Evolutionary conservation across 805 yeast genomes (phyloP).

Genomic region (Pichia paraexigua): DNA sequence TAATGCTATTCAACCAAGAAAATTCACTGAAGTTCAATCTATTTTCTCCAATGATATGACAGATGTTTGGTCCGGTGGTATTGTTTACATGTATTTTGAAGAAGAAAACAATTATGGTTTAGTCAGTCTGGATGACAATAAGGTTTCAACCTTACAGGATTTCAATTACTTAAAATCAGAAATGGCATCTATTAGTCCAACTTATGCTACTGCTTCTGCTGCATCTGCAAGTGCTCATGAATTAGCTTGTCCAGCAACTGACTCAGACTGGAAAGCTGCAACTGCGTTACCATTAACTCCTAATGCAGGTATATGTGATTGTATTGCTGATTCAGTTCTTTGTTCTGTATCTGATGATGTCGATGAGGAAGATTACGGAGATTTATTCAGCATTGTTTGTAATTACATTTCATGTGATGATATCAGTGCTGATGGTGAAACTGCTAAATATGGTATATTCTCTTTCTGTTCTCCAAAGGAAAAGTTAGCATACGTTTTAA

Average conservation of each 20-base stretch:
- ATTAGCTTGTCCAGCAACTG: constrained; percentile 42
- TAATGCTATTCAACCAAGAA: constrained; percentile 64
- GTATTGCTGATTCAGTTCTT: constrained; percentile 42
- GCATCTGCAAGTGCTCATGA: constrained; percentile 30
- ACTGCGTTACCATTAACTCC: constrained; percentile 75
- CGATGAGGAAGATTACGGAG: constrained; percentile 46
- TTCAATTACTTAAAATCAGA: constrained; percentile 48
- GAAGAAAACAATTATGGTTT: constrained; percentile 79
- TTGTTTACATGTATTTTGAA: constrained; percentile 84
- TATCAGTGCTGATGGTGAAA: constrained; percentile 50
- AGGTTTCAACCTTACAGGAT: constrained; percentile 55
- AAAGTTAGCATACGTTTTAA: constrained; percentile 58
- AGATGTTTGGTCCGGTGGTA: constrained; percentile 91
- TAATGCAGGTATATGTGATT: constrained; percentile 53
- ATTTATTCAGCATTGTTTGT: constrained; percentile 53
- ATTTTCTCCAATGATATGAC: constrained; percentile 67
- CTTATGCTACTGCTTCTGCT: constrained; percentile 31
- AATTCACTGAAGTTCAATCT: constrained; percentile 66
- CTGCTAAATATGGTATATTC: constrained; percentile 64
- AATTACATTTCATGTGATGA: constrained; percentile 51
- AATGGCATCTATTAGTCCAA: constrained; percentile 46
- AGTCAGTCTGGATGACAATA: constrained; percentile 42
- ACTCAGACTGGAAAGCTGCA: constrained; percentile 58
- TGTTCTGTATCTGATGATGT: constrained; percentile 56
- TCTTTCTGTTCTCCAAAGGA: constrained; percentile 68